phyloP scores from a whole-genome alignment of 768 basidiomycete species.

The Rhodotorula taiwanensis region DNA sequence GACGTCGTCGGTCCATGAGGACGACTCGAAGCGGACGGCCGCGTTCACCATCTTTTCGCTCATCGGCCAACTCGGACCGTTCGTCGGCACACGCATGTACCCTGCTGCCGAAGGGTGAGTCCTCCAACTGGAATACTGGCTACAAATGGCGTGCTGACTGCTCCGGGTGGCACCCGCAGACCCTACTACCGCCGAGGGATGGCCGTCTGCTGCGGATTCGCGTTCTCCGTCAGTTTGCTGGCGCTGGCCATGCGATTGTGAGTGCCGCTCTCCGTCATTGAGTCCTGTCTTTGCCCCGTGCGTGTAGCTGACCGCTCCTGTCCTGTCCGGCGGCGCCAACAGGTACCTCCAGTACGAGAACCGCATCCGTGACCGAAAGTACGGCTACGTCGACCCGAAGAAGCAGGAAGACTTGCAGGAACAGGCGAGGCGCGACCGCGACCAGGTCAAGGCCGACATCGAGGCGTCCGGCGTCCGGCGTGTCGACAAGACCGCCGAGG shows the following conservation, averaged over 20 bases:
- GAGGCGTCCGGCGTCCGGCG: too few species aligned
- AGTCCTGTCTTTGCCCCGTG: too few species aligned
- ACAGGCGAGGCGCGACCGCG: too few species aligned
- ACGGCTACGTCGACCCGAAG: conserved; percentile 14
- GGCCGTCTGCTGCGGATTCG: conserved; percentile 13
- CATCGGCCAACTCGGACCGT: neutral
- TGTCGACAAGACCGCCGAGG: too few species aligned
- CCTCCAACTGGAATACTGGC: too few species aligned
- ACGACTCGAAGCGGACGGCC: conserved; percentile 17
- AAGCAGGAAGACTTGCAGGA: neutral
- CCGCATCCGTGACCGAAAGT: neutral
- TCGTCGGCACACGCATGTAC: conserved; percentile 8
- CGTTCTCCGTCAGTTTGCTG: neutral
- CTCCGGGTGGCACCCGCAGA: neutral
- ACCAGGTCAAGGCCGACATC: too few species aligned
- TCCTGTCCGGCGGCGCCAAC: neutral
- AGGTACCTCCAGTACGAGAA: neutral
- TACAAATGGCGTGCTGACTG: too few species aligned
- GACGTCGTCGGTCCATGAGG: neutral
- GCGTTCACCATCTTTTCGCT: conserved; percentile 15
- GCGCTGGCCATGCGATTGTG: neutral
- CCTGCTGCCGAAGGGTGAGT: neutral
- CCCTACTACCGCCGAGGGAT: conserved; percentile 28
- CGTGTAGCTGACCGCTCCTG: too few species aligned
- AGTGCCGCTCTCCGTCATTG: neutral